Percentiles rank a stretch among this genome's conserved stretches.
Evolutionary conservation across 2,329 filamentous ascomycete genomes (phyloP).

Genomic region (Sarocladium strictum): DNA sequence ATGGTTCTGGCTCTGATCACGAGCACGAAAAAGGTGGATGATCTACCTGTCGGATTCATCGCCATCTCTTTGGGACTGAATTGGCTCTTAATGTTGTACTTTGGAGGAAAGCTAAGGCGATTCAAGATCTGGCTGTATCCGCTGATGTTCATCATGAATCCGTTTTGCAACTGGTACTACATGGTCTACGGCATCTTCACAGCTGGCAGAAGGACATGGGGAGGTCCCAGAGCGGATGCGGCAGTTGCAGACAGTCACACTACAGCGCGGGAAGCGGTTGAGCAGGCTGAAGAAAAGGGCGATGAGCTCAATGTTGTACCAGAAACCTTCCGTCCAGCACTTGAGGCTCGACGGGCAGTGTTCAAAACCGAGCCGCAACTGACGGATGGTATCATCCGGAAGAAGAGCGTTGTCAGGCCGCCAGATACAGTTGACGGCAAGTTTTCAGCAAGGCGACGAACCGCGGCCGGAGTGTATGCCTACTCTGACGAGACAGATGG

Average conservation of each 20-base stretch:
- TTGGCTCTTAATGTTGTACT: constrained; percentile 94
- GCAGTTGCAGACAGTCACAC: constrained; percentile 70
- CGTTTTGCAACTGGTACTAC: constrained; percentile 97
- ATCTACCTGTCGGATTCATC: constrained; percentile 89
- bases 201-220: constrained; percentile 91
- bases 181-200: constrained; percentile 98
- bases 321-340: constrained; percentile 68
- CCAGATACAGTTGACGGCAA: constrained; percentile 70
- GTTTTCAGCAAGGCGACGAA: constrained; percentile 66
- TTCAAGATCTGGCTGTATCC: constrained; percentile 96
- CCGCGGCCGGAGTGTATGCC: constrained; percentile 63
- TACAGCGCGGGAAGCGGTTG: constrained; percentile 76
- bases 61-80: constrained; percentile 88
- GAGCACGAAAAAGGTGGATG: constrained; percentile 69
- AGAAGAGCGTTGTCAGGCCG: constrained; percentile 60
- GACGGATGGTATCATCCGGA: constrained; percentile 35
- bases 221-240: constrained; percentile 85
- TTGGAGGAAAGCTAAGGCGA: constrained; percentile 76
- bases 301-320: constrained; percentile 89
- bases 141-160: constrained; percentile 90
- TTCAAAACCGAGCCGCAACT: constrained; percentile 20
- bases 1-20: constrained; percentile 82
- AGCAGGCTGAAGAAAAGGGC: constrained; percentile 68
- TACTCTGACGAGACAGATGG: constrained; percentile 56
- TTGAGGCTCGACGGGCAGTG: constrained; percentile 39